Conservation (phyloP, 345 rosid species). For the Corchorus olitorius region DNA sequence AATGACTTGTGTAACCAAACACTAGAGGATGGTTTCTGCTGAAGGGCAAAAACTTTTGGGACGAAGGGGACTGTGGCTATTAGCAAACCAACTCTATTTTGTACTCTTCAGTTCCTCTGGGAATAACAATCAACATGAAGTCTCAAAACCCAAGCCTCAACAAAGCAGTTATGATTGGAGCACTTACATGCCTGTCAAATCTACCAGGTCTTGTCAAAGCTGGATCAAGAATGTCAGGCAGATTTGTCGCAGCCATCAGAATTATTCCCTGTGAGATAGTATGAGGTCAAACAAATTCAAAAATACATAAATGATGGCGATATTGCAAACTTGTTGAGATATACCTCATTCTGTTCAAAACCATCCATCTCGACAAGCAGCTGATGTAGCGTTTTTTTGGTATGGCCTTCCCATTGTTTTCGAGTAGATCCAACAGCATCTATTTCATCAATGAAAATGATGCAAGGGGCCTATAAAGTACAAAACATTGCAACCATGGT, state of each 20-base stretch:
- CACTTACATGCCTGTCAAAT: slow-evolving; percentile 96
- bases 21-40: not conserved
- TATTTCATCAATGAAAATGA: slow-evolving; percentile 96
- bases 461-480: slow-evolving; percentile 73
- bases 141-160: not conserved
- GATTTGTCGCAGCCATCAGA: slow-evolving; percentile 98
- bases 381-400: slow-evolving; percentile 98
- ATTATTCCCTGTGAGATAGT: slow-evolving; percentile 79
- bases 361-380: slow-evolving; percentile 99
- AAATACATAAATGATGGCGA: not conserved
- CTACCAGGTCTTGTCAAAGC: slow-evolving; percentile 99
- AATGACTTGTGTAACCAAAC: not conserved
- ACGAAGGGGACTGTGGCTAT: too few species aligned
- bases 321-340: slow-evolving; percentile 8
- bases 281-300: slow-evolving; percentile 19
- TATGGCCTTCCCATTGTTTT: slow-evolving; percentile 99
- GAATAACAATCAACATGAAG: too few species aligned
- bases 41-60: too few species aligned
- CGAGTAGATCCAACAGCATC: slow-evolving; percentile 98
- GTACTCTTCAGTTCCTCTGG: not conserved
- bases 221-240: slow-evolving; percentile 98
- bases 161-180: not conserved
- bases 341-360: slow-evolving; percentile 96
- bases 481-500: not conserved
- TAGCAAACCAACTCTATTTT: not conserved